These are phyloP conservation scores for Trichaptum fuscoviolaceum DNA, from an alignment of 768 basidiomycete genomes.

Conservation along the genomic window DNA sequence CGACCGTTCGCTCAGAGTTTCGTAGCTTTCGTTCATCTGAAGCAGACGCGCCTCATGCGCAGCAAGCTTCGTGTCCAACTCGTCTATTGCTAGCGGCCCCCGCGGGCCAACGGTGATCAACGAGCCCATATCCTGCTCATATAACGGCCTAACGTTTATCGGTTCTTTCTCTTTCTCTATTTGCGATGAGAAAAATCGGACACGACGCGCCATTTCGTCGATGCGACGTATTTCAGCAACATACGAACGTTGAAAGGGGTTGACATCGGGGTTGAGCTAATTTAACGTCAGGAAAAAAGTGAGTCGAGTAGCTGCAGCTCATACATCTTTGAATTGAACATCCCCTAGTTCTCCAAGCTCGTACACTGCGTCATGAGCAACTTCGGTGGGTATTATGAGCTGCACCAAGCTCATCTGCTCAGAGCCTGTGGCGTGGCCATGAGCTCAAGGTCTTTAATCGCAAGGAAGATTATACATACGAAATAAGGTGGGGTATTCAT, in stretches of 20 bases:
- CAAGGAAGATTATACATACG: conserved; percentile 42
- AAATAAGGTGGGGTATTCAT: conserved; percentile 80
- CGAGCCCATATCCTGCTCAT: conserved; percentile 65
- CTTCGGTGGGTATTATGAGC: conserved; percentile 95
- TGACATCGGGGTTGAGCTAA: conserved; percentile 90
- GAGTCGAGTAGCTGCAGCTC: conserved; percentile 22
- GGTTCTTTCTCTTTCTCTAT: conserved; percentile 83
- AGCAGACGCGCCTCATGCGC: conserved; percentile 81
- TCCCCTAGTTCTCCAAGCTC: conserved; percentile 94
- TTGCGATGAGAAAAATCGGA: conserved; percentile 83
- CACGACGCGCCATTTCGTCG: conserved; percentile 93
- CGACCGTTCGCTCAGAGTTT: conserved; percentile 77
- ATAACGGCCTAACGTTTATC: conserved; percentile 77
- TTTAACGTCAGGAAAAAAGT: not conserved
- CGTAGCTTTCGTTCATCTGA: conserved; percentile 93
- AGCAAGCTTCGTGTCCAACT: conserved; percentile 79
- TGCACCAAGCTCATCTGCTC: conserved; percentile 98
- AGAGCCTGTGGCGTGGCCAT: conserved; percentile 54
- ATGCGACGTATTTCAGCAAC: conserved; percentile 92
- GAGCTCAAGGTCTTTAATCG: conserved; percentile 13
- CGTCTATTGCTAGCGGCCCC: conserved; percentile 89
- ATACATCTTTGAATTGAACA: conserved; percentile 95
- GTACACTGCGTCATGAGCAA: conserved; percentile 93
- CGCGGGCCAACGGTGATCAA: conserved; percentile 88
- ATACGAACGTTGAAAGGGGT: conserved; percentile 98